Base-by-base conservation (phyloP, 2,329 filamentous ascomycete genomes). In the Sporothrix inflata region DNA sequence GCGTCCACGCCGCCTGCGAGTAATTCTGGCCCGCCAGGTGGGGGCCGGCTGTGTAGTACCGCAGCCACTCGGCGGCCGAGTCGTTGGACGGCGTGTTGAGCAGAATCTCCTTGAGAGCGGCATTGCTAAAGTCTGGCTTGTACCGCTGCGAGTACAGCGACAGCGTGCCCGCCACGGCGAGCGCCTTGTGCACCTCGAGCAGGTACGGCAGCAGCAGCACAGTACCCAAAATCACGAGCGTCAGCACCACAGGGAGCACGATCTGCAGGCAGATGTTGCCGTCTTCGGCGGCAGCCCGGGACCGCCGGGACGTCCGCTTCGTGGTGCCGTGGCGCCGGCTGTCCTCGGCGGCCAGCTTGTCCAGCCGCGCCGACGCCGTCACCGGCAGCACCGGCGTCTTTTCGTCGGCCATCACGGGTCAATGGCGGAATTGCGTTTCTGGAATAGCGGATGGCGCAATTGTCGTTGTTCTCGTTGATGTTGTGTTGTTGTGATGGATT, bases 21-120 rank as follows among this genome's bases (percentile, higher is more conserved):
- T 90, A 85, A 79, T 95, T 96, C 82, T 91, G 90, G 24, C 93
- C 92, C 0, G 91, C 92, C 66, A 95, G 82, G 81, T 95, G 93
- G 21, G 91, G 86, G 0, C 93, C 93, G 0, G 90, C 84, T 0
- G 92, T 92, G 77, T 95, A 95, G 79, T 94, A 95, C 74, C 84
- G 84, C 80, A 90, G 93, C 92, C 92, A 94, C 81, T 93, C 89
- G 74, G 87, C 85, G 9, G 87, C 87, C 75, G 85, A 85, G 63
- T 86, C 82, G 40, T 85, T 83, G 71, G 84, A 86, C 5, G 89
- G 89, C 0, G 88, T 90, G 38, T 87, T 84, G 57, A 90, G 81
- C 49, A 91, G 79, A 40, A 91, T 87, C 6, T 81, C 76, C 74
- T 85, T 82, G n/a, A 91, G 82, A 75, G 89, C 82, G 47, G 60